A percentile compares a stretch with the other conserved stretches of the same genome.
Evolutionary conservation across 257 asterid genomes (phyloP).

Genomic region (Asclepias syriaca): DNA sequence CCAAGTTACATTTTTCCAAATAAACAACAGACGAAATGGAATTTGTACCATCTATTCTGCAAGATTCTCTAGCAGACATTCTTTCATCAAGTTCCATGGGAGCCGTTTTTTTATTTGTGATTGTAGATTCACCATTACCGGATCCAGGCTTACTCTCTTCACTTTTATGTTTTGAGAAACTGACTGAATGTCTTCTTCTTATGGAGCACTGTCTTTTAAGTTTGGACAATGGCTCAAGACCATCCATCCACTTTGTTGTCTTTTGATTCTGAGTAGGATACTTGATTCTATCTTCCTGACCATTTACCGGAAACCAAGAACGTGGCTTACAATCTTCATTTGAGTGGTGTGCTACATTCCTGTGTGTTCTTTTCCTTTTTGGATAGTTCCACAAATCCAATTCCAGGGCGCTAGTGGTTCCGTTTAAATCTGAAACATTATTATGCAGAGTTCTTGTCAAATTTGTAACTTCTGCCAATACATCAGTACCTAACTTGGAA

Average conservation of each 20-base stretch:
- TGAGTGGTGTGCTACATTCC: conserved; percentile 18
- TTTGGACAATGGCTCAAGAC: conserved; percentile 33
- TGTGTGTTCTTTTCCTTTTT: conserved; percentile 48
- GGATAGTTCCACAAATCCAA: conserved; percentile 43
- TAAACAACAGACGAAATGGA: conserved; percentile 20
- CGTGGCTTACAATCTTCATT: conserved; percentile 26
- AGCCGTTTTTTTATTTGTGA: conserved; percentile 15
- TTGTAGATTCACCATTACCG: conserved; percentile 19
- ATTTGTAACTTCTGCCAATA: conserved; percentile 25
- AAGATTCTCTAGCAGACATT: conserved; percentile 16
- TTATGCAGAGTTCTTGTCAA: conserved; percentile 18
- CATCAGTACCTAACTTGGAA: conserved; percentile 20
- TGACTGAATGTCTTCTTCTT: conserved; percentile 22
- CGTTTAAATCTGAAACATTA: conserved; percentile 19
- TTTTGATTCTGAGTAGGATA: conserved; percentile 23
- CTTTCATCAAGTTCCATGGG: conserved; percentile 19
- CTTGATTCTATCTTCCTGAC: conserved; percentile 27
- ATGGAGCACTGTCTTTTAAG: conserved; percentile 20
- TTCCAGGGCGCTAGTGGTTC: conserved; percentile 16
- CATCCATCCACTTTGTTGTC: conserved; percentile 22
- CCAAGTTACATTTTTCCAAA: conserved; percentile 23
- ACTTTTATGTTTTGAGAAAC: conserved; percentile 12
- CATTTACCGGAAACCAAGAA: conserved; percentile 14
- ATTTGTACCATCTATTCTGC: conserved; percentile 19
- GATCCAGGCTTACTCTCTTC: conserved; percentile 20